Evolutionary conservation across 2,329 filamentous ascomycete species (phyloP), one percentile per base, ranked within the genome.

Genomic region (Tympanopsis confertula): DNA sequence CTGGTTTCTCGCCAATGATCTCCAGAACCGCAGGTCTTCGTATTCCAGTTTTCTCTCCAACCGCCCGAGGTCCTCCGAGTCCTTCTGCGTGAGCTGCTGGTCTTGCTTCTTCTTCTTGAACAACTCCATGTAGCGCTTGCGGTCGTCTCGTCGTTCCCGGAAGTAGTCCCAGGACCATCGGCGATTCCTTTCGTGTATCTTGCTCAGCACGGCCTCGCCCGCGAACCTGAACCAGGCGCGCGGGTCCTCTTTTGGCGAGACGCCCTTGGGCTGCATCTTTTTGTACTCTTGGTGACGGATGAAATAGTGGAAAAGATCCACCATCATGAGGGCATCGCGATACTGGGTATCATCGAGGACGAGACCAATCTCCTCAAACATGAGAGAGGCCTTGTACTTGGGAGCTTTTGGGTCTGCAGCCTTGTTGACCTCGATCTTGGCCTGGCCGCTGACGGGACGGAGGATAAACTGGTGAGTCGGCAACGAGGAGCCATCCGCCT

Each of bases 321-420:
- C 84, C 66, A 99, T 84, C 91, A 98, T 98, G 41, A 99, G 64
- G 4, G 82, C 86, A 61, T 99, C 91, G 20, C 93, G 83, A 54
- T 99, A 99, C 56, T 99, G 91, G 46, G 95, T 78, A 46, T 98
- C 89, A 48, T 99, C 93, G 22, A 99, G 71, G n/a, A 96, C 85
- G 45, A 99, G 81, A 36, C 93, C 91, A 41, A 99, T 89, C 53
- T 99, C 93, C 52, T 99, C 89, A 49, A 99, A 99, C 2, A 96
- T 64, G 14, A 98, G 63, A 28, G 82, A 84, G 19, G 88, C 86
- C 59, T 95, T 96, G 64, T 91, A 80, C 52, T 89, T 91, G 3
- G 91, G 85, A 13, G 74, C 69, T 40, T 84, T 78, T 19, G 74
- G 61, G 47, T 86, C 83, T 19, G 86, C 87, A 1, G 85, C 88